These are phyloP conservation scores for Tuber microsphaerosporum DNA, from an alignment of 495 filamentous ascomycete genomes.

Conservation along the genomic window DNA sequence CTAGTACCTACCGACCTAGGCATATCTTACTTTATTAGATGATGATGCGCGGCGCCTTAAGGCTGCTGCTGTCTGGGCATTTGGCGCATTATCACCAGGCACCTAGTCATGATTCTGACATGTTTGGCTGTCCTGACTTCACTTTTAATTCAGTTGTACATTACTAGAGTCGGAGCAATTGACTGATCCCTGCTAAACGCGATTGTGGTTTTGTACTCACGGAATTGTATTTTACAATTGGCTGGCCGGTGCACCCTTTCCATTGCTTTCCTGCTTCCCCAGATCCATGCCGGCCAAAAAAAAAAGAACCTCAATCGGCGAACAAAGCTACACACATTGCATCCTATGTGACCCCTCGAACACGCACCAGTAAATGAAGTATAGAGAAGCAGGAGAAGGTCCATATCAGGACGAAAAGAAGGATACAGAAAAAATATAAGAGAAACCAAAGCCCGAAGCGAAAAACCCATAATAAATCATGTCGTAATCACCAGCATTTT, in stretches of 20 bases:
- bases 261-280: slow-evolving; percentile 1
- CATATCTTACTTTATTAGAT: not conserved
- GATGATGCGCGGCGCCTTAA: not conserved
- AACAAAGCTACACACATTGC: slow-evolving; percentile 5
- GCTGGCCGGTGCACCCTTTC: not conserved
- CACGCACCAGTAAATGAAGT: slow-evolving; percentile 1
- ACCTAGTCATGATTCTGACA: not conserved
- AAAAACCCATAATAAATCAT: slow-evolving; percentile 35
- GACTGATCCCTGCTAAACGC: not conserved
- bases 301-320: slow-evolving; percentile 1
- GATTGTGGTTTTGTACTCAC: not conserved
- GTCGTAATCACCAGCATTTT: slow-evolving; percentile 33
- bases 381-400: not conserved
- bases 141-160: not conserved
- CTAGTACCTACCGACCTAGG: not conserved
- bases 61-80: not conserved
- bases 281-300: not conserved
- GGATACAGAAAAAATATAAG: slow-evolving; percentile 28
- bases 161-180: not conserved
- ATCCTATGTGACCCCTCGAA: slow-evolving; percentile 4
- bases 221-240: not conserved
- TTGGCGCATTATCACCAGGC: not conserved
- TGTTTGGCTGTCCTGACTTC: not conserved
- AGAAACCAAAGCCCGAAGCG: slow-evolving; percentile 32
- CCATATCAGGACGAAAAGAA: not conserved